Conservation (phyloP, 1,284 basidiomycete species). For the Lentinus polychrous region DNA sequence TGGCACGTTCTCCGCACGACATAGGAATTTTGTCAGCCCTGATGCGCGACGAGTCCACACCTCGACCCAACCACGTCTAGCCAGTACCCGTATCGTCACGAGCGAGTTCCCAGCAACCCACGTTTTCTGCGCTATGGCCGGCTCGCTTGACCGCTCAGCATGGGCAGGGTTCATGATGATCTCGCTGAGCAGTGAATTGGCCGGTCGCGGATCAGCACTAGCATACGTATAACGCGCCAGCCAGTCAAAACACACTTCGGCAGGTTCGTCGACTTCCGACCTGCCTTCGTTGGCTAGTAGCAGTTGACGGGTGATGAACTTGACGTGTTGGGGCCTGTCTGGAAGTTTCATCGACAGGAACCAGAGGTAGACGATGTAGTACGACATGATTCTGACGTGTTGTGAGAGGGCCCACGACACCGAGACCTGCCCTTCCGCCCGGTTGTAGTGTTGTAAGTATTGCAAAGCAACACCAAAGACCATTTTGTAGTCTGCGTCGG, state of each 20-base stretch:
- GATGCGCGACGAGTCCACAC: constrained; percentile 84
- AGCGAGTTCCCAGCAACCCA: constrained; percentile 89
- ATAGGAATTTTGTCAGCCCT: constrained; percentile 84
- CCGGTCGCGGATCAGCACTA: constrained; percentile 88
- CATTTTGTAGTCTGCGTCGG: constrained; percentile 87
- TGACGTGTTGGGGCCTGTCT: constrained; percentile 79
- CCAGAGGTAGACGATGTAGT: constrained; percentile 93
- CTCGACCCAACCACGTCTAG: constrained; percentile 84
- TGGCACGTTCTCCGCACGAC: constrained; percentile 86
- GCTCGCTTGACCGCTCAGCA: constrained; percentile 28
- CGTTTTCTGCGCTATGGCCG: constrained; percentile 55
- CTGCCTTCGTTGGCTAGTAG: constrained; percentile 83
- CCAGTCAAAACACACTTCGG: constrained; percentile 98
- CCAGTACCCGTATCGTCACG: constrained; percentile 75
- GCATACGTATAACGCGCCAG: constrained; percentile 92
- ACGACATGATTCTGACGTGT: constrained; percentile 91
- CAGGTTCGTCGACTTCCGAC: constrained; percentile 77
- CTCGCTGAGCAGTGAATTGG: constrained; percentile 74
- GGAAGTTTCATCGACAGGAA: constrained; percentile 87
- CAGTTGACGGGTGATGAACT: constrained; percentile 84
- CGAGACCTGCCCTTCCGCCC: constrained; percentile 51
- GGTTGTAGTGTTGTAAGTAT: constrained; percentile 90
- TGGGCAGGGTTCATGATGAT: constrained; percentile 51
- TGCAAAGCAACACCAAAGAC: constrained; percentile 94
- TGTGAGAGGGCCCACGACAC: constrained; percentile 89